Conservation (phyloP, 768 basidiomycete species). For the Xerocomus brunneocitrinus region DNA sequence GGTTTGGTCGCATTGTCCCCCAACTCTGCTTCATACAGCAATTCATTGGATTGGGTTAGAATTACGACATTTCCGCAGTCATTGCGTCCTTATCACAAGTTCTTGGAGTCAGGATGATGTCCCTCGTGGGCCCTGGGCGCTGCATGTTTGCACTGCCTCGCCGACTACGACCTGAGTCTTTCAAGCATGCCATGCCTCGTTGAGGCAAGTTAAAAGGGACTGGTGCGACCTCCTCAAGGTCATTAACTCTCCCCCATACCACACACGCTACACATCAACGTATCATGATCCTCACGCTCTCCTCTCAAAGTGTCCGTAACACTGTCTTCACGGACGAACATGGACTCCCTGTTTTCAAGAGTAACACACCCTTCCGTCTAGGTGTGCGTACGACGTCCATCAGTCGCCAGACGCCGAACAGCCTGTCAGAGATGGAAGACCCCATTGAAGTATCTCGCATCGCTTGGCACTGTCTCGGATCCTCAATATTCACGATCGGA, state of each 20-base stretch:
- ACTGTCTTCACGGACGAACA: slow-evolving; percentile 27
- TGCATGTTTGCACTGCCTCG: not conserved
- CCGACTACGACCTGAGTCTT: not conserved
- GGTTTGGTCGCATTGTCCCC: not conserved
- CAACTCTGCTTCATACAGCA: not conserved
- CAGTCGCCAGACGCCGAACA: slow-evolving; percentile 5
- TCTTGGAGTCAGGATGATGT: no score
- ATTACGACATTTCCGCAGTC: not conserved
- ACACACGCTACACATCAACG: not conserved
- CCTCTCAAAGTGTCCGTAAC: slow-evolving; percentile 23
- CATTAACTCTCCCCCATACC: not conserved
- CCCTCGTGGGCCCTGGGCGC: not conserved
- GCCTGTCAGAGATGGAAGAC: slow-evolving; percentile 7
- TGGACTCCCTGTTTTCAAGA: slow-evolving; percentile 25
- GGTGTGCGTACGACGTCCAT: slow-evolving; percentile 19
- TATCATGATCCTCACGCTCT: slow-evolving; percentile 24
- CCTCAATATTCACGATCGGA: slow-evolving; percentile 29
- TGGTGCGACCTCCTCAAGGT: no score
- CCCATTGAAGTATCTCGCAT: slow-evolving; percentile 31
- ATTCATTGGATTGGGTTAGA: not conserved
- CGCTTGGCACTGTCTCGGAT: slow-evolving; percentile 27
- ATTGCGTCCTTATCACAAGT: not conserved
- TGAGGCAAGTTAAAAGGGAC: slow-evolving; percentile 4
- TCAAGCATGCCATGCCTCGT: not conserved
- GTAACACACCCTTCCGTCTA: slow-evolving; percentile 19